Evolutionary conservation across 176 grass and related monocot genomes (phyloP), one percentile per base, ranked within the genome.

Genomic region (Cocos nucifera): DNA sequence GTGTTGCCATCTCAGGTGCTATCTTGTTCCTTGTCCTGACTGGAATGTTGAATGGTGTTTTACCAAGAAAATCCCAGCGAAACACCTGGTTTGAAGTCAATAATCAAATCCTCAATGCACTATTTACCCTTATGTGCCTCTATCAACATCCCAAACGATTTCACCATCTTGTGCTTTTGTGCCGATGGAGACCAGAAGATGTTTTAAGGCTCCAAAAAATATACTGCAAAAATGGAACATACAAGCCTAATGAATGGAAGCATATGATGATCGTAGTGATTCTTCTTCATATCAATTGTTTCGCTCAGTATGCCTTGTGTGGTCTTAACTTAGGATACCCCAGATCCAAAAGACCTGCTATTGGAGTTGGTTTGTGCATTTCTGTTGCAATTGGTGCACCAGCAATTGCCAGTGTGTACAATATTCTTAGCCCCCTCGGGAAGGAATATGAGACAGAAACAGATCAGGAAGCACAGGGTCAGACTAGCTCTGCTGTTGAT

Each of bases 11-110:
- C 4, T 88, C 89, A 0, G 89, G 89, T 4, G 89, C 89, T 2
- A 88, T 94, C 49, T 80, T 94, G 27, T 93, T 93, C 71, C 79
- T 88, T 62, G 89, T 95, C 0, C 77, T 88, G 89, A 95, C 81
- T 6, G 81, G 78, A 65, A 95, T 95, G 89, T 71, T 95, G 3
- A 95, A 82, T 63, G 54, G 24, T 0, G 81, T 23, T 1, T 18
- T 95, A 50, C 67, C 71, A 1, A 75, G 5, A 7, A 95, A 88
- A 32, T 2, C 78, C 1, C 72, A 79, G 27, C 20, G 78, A 20
- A 56, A 88, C 50, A 68, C 78, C 0, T 95, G 84, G 81, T 88
- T 85, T 1, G 89, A 95, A 49, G 89, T 85, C 0, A 94, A 71
- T 59, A 94, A 94, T 28, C 89, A 94, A 75, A 88, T 94, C 44